These are phyloP conservation scores for Limnanthes douglasii DNA, from an alignment of 345 rosid genomes.

Conservation along the genomic window DNA sequence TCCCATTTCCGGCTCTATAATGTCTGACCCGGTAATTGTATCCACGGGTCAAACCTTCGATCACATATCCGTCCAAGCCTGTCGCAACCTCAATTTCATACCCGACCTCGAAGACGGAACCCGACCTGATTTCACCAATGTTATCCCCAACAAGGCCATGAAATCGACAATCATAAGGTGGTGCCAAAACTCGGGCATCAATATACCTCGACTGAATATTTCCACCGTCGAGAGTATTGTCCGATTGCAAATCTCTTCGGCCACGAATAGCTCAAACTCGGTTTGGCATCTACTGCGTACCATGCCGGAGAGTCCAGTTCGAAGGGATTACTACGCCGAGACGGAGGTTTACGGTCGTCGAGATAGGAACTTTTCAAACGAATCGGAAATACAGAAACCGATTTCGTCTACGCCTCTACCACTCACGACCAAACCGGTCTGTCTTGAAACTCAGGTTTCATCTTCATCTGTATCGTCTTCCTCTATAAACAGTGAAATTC, in stretches of 20 bases:
- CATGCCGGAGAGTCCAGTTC: slow-evolving; percentile 32
- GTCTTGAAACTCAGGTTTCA: slow-evolving; percentile 27
- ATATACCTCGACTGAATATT: slow-evolving; percentile 31
- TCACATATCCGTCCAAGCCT: slow-evolving; percentile 46
- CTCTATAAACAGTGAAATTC: slow-evolving; percentile 17
- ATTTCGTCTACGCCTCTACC: slow-evolving; percentile 60
- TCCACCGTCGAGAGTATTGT: slow-evolving; percentile 28
- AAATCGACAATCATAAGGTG: slow-evolving; percentile 47
- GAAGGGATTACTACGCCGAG: slow-evolving; percentile 6
- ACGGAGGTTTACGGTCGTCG: slow-evolving; percentile 15
- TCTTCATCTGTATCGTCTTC: slow-evolving; percentile 48
- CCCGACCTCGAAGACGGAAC: slow-evolving; percentile 38
- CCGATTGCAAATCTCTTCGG: slow-evolving; percentile 20
- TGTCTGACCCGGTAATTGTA: slow-evolving; percentile 78
- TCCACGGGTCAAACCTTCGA: slow-evolving; percentile 87
- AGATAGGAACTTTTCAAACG: slow-evolving; percentile 54
- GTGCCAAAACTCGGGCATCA: slow-evolving; percentile 26
- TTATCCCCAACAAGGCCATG: slow-evolving; percentile 57
- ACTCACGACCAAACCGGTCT: slow-evolving; percentile 57
- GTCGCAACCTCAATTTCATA: slow-evolving; percentile 26
- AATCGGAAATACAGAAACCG: slow-evolving; percentile 32
- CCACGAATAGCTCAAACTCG: slow-evolving; percentile 32
- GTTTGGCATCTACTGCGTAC: slow-evolving; percentile 52
- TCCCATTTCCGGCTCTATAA: slow-evolving; percentile 44
- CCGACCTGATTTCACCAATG: slow-evolving; percentile 38